Base-by-base conservation (phyloP, 139 green algal species). In the Parachlorella kessleri region DNA sequence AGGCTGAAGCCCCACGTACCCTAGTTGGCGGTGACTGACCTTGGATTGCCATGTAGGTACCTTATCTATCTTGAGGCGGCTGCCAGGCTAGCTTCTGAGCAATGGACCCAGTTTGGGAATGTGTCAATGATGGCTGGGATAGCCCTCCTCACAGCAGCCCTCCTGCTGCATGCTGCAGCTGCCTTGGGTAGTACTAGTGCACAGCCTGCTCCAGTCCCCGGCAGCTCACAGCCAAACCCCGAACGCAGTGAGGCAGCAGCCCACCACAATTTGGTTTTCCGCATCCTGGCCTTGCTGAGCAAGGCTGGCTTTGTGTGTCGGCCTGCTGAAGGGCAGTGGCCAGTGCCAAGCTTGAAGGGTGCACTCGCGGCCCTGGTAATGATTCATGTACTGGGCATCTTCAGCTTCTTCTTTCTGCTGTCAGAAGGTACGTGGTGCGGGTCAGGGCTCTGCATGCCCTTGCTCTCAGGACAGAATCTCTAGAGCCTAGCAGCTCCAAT, bases 71-170 rank as follows among this genome's bases (percentile, higher is more conserved):
- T 97, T 70, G 70, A 76, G 24, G 78, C 54, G 3, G 90, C 88
- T 3, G 88, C 82, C 4, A 70, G 69, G 1, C 73, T 97, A 42
- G 93, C 92, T 0, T 78, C 90, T 26, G 41, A 73, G 6, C 89
- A 93, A 75, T 97, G 94, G 88, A 94, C 92, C 1, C 87, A 93
- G 38, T 96, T 96, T 72, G 35, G 86, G 26, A 40, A 87, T 37
- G 32, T 37, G 0, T 55, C 76, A 28, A 95, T 97, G 67, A 72
- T 68, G 9, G 66, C 72, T 1, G 93, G 93, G n/a, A 76, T 91
- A 33, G 53, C 72, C 6, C 30, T 93, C 66, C 72, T 90, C 32
- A 73, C 85, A 28, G 67, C 23, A 8, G 72, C 78, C 14, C 59
- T 92, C 26, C 71, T 48, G 38, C 41, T 87, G 64, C 88, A 94